These are phyloP conservation scores for Podospora conica DNA, from an alignment of 495 filamentous ascomycete species.

Conservation along the genomic window DNA sequence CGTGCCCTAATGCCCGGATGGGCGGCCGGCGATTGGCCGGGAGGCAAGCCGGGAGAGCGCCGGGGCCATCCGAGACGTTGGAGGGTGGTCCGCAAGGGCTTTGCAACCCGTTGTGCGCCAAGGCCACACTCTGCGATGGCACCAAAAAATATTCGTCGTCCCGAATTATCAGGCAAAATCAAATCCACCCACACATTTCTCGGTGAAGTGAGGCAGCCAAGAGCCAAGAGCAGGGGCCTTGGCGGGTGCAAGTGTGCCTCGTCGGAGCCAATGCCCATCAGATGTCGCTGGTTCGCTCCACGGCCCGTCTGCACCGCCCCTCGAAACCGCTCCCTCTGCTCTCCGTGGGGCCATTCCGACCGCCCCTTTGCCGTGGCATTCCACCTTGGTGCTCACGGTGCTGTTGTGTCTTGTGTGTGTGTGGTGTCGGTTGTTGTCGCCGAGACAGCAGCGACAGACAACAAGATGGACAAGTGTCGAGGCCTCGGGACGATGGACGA, in stretches of 20 bases:
- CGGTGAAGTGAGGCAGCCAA: slow-evolving; percentile 18
- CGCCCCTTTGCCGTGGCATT: neutral
- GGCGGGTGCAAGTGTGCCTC: slow-evolving; percentile 13
- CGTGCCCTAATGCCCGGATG: no score
- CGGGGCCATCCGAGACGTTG: neutral
- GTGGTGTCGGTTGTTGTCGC: no score
- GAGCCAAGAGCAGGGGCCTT: neutral
- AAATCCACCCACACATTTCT: slow-evolving; percentile 9
- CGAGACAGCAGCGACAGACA: neutral
- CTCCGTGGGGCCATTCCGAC: no score
- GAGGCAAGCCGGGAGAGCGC: neutral
- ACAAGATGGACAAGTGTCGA: neutral
- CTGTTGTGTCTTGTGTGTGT: neutral
- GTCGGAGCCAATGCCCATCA: slow-evolving; percentile 9
- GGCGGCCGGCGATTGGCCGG: neutral
- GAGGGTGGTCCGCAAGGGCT: neutral
- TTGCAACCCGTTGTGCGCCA: slow-evolving; percentile 4
- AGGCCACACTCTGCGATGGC: slow-evolving; percentile 5
- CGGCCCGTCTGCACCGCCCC: slow-evolving; percentile 13
- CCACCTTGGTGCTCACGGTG: no score
- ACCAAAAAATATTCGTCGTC: neutral
- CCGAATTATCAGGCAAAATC: slow-evolving; percentile 23
- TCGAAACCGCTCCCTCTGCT: neutral
- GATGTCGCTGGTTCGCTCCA: slow-evolving; percentile 3
- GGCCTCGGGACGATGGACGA: neutral